phyloP scores from a whole-genome alignment of 2,329 filamentous ascomycete species.

The Fusarium protoensiforme region DNA sequence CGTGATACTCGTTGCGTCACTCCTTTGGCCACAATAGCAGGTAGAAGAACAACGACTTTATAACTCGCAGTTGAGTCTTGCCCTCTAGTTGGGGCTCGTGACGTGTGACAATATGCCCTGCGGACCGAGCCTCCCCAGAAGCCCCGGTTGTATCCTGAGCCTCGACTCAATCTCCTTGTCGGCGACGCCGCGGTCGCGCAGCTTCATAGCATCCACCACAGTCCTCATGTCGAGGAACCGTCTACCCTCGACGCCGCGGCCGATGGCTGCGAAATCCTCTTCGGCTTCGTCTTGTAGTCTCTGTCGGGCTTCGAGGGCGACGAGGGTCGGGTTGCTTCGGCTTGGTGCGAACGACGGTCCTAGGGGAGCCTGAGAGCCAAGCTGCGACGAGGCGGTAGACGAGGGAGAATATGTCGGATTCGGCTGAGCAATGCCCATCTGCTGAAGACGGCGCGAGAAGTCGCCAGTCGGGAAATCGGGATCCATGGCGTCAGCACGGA shows the following conservation, averaged over 20 bases:
- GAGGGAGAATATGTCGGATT: slow-evolving; percentile 65
- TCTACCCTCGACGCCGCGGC: slow-evolving; percentile 48
- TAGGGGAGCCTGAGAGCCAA: slow-evolving; percentile 31
- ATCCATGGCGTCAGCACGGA: slow-evolving; percentile 53
- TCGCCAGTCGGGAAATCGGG: slow-evolving; percentile 55
- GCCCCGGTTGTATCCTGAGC: slow-evolving; percentile 57
- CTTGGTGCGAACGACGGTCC: slow-evolving; percentile 46
- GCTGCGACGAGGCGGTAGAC: slow-evolving; percentile 53
- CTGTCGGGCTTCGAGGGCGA: slow-evolving; percentile 61
- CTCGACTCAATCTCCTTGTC: slow-evolving; percentile 57
- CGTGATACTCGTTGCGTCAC: slow-evolving; percentile 16
- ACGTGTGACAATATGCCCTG: slow-evolving; percentile 53
- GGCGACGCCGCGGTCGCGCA: slow-evolving; percentile 55
- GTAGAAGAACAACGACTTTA: slow-evolving; percentile 6
- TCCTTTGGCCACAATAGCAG: slow-evolving; percentile 5
- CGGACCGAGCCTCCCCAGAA: slow-evolving; percentile 58
- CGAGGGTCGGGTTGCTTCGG: slow-evolving; percentile 57
- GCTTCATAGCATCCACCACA: slow-evolving; percentile 57
- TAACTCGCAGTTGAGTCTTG: neutral
- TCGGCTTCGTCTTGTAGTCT: slow-evolving; percentile 56
- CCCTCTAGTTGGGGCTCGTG: slow-evolving; percentile 36
- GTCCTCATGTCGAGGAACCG: slow-evolving; percentile 62
- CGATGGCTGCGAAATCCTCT: slow-evolving; percentile 56
- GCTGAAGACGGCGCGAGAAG: slow-evolving; percentile 62
- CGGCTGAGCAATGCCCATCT: slow-evolving; percentile 66